Conservation (phyloP, 148 eudicot genomes). For the Selenicereus undatus region DNA sequence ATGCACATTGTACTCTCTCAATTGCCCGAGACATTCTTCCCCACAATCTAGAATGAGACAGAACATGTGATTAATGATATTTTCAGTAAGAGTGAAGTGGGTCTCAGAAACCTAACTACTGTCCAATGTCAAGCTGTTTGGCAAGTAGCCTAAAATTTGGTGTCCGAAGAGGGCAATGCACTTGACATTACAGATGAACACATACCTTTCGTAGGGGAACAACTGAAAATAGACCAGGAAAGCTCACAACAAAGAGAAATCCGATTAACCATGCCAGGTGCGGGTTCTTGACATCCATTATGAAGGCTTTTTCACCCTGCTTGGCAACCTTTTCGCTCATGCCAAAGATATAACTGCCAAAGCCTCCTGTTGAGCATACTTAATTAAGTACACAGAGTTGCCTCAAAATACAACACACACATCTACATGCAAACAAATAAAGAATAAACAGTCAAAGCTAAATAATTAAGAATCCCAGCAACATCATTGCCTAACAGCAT, state of each 20-base stretch:
- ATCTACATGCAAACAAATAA: background rate
- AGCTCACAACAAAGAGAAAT: slow-evolving; percentile 84
- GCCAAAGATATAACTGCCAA: slow-evolving; percentile 80
- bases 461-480: background rate
- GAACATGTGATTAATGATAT: background rate
- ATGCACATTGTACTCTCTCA: background rate
- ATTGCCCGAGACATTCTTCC: background rate
- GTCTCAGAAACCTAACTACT: background rate
- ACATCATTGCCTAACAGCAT: background rate
- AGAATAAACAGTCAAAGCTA: background rate
- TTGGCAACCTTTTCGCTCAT: slow-evolving; percentile 71
- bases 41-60: background rate
- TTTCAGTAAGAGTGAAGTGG: background rate
- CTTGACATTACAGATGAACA: background rate
- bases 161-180: background rate
- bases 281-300: slow-evolving; percentile 56
- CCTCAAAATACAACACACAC: background rate
- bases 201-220: slow-evolving; percentile 83
- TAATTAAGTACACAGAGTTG: background rate
- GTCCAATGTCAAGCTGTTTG: background rate
- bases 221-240: slow-evolving; percentile 77
- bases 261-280: slow-evolving; percentile 67
- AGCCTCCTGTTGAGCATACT: slow-evolving; percentile 60
- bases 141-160: background rate
- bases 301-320: slow-evolving; percentile 34